Conservation (phyloP, 495 filamentous ascomycete species). For the Podospora sp. region DNA sequence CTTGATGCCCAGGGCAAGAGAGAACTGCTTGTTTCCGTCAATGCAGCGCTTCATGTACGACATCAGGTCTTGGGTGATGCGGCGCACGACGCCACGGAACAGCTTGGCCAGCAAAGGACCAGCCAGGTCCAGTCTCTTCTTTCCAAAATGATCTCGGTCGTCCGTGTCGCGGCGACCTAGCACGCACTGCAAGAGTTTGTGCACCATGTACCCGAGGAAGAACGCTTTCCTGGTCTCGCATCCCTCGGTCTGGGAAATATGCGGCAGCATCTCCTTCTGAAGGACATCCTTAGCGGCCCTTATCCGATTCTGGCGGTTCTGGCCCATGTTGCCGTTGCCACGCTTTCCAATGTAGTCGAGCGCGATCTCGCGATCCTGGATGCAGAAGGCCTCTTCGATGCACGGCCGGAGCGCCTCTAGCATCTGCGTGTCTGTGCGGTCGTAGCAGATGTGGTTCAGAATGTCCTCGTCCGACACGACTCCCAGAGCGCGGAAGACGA, state of each 20-base stretch:
- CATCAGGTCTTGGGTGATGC: conserved; percentile 85
- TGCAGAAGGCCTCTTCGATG: conserved; percentile 93
- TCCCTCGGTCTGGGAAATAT: conserved; percentile 95
- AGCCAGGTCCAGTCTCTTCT: conserved; percentile 95
- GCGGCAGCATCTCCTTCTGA: conserved; percentile 94
- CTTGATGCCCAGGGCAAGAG: conserved; percentile 86
- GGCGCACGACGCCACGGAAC: conserved; percentile 84
- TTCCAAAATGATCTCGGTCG: conserved; percentile 98
- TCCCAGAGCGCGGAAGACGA: conserved; percentile 93
- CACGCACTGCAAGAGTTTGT: conserved; percentile 87
- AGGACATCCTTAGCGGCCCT: conserved; percentile 89
- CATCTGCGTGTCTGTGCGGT: conserved; percentile 93
- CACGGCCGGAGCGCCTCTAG: conserved; percentile 95
- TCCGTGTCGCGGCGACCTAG: conserved; percentile 90
- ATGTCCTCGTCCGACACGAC: conserved; percentile 98
- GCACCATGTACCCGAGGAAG: conserved; percentile 99
- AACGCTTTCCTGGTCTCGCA: conserved; percentile 96
- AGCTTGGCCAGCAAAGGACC: conserved; percentile 91
- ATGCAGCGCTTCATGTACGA: conserved; percentile 89
- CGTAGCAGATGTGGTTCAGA: conserved; percentile 94
- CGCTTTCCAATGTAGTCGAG: conserved; percentile 95
- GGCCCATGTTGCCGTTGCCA: conserved; percentile 62
- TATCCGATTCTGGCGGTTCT: conserved; percentile 84
- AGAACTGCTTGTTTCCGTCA: conserved; percentile 84
- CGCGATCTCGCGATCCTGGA: conserved; percentile 94